Percentiles rank a stretch among this genome's conserved stretches.
These are phyloP conservation scores for Heterobasidion parviporum DNA, from an alignment of 1,284 basidiomycete species.

Conservation along the genomic window DNA sequence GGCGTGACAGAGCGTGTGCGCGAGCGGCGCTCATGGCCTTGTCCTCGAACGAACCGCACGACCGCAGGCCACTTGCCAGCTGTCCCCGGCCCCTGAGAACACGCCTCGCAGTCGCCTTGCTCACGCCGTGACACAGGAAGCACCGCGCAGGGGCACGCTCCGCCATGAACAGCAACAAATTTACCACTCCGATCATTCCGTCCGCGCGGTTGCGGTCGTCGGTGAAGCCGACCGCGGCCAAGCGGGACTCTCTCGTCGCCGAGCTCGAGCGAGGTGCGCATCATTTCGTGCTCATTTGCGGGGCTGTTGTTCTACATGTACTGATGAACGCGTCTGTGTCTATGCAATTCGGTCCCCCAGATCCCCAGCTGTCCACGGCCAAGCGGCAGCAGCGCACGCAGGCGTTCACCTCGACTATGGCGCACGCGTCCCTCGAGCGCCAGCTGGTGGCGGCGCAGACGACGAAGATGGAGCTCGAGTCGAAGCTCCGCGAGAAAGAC, in stretches of 20 bases:
- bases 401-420: constrained; percentile 48
- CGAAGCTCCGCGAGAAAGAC: constrained; percentile 54
- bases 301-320: neutral
- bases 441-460: constrained; percentile 51
- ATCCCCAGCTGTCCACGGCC: constrained; percentile 51
- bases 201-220: constrained; percentile 13
- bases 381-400: constrained; percentile 56
- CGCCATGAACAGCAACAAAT: constrained; percentile 12
- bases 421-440: constrained; percentile 52
- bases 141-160: too few species aligned
- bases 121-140: too few species aligned
- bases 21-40: neutral
- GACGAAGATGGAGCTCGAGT: constrained; percentile 51
- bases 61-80: too few species aligned
- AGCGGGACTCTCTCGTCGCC: constrained; percentile 56
- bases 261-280: constrained; percentile 54
- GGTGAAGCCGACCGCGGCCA: constrained; percentile 21
- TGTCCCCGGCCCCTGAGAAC: too few species aligned
- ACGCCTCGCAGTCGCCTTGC: too few species aligned
- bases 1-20: neutral
- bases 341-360: constrained; percentile 19
- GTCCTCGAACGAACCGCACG: neutral
- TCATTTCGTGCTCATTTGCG: neutral
- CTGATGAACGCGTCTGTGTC: constrained; percentile 1
- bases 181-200: constrained; percentile 18